phyloP scores from a whole-genome alignment of 1,284 basidiomycete species.

The Ustilago bromivora region DNA sequence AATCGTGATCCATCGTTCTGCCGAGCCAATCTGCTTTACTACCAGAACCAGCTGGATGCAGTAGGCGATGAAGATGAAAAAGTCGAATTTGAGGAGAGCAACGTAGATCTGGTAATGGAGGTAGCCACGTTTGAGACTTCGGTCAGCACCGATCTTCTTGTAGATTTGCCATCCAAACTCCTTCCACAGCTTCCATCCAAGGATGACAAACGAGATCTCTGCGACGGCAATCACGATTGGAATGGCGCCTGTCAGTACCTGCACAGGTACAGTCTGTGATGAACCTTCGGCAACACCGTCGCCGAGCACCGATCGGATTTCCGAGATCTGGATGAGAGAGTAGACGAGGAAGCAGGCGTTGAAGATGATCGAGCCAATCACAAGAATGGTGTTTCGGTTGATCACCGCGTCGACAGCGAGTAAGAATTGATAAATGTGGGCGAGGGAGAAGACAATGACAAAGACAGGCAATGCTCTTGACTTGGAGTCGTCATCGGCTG shows the following conservation, averaged over 20 bases:
- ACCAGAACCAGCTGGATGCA: slow-evolving; percentile 64
- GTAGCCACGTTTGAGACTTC: slow-evolving; percentile 53
- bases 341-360: slow-evolving; percentile 61
- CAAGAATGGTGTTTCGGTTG: slow-evolving; percentile 62
- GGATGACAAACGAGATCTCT: slow-evolving; percentile 47
- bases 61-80: slow-evolving; percentile 63
- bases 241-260: slow-evolving; percentile 59
- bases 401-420: slow-evolving; percentile 58
- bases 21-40: slow-evolving; percentile 53
- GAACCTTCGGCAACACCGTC: slow-evolving; percentile 57
- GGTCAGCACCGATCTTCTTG: slow-evolving; percentile 61
- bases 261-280: slow-evolving; percentile 59
- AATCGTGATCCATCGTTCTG: slow-evolving; percentile 59
- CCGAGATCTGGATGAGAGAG: slow-evolving; percentile 61
- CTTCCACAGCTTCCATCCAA: slow-evolving; percentile 57
- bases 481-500: slow-evolving; percentile 42
- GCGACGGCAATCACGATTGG: slow-evolving; percentile 58
- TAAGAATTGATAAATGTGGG: slow-evolving; percentile 59
- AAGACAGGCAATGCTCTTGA: slow-evolving; percentile 56
- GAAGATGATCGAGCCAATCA: slow-evolving; percentile 59
- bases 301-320: slow-evolving; percentile 60
- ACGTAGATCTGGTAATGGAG: slow-evolving; percentile 63
- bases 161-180: slow-evolving; percentile 66
- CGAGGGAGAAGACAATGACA: slow-evolving; percentile 60
- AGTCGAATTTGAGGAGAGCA: slow-evolving; percentile 62